These are phyloP conservation scores for Gossypium schwendimanii DNA, from an alignment of 441 rosid species.

Conservation along the genomic window DNA sequence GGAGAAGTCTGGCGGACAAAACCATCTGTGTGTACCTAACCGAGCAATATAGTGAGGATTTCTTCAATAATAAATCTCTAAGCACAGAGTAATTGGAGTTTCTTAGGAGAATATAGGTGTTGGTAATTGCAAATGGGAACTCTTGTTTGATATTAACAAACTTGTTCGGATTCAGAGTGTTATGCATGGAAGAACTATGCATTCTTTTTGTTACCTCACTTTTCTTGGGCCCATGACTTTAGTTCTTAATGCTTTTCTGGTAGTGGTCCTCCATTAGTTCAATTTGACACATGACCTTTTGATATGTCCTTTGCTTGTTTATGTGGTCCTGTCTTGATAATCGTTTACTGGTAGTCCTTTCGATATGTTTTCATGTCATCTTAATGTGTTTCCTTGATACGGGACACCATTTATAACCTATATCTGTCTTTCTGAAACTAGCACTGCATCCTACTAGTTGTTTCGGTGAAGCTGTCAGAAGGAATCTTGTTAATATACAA, in stretches of 20 bases:
- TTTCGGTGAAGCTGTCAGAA: constrained; percentile 7
- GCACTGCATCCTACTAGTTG: constrained; percentile 3
- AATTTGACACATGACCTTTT: constrained; percentile 20
- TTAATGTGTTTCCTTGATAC: constrained; percentile 12
- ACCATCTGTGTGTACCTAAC: neutral
- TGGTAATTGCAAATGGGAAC: neutral
- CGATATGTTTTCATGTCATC: neutral
- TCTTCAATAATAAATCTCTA: neutral
- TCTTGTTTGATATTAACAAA: neutral
- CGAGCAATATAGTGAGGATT: neutral
- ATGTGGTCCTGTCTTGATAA: constrained; percentile 31
- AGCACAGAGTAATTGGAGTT: neutral
- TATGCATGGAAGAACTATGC: neutral
- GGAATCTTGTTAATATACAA: neutral
- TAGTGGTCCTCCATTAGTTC: constrained; percentile 25
- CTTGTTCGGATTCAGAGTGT: neutral
- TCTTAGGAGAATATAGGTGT: constrained; percentile 2
- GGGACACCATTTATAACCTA: constrained; percentile 10
- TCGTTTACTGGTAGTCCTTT: constrained; percentile 26
- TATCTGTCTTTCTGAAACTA: constrained; percentile 11
- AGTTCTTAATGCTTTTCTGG: constrained; percentile 5
- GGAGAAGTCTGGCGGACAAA: neutral
- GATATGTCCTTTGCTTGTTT: constrained; percentile 14
- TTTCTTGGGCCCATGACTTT: constrained; percentile 7
- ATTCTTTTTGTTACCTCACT: neutral